Evolutionary conservation across 140 eudicot species (phyloP).

Genomic region (Anethum foeniculum): DNA sequence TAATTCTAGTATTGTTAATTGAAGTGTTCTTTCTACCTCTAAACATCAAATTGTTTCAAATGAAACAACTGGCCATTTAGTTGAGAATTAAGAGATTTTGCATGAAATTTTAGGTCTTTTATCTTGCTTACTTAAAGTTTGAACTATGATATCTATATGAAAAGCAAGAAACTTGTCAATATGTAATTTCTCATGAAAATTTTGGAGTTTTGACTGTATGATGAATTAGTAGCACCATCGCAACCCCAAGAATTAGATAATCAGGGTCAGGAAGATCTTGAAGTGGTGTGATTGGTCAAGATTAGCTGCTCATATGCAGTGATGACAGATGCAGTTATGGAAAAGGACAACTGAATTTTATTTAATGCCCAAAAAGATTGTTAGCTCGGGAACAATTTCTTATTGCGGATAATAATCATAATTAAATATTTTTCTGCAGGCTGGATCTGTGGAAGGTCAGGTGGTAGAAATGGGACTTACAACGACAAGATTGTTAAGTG

Average conservation of each 20-base stretch:
- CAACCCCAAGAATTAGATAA: background rate
- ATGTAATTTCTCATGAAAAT: background rate
- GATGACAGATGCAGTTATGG: background rate
- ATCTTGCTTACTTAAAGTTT: background rate
- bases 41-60: background rate
- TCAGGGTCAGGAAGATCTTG: background rate
- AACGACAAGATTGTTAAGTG: slow-evolving; percentile 62
- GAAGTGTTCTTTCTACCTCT: background rate
- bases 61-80: background rate
- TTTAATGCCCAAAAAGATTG: background rate
- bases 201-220: background rate
- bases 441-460: slow-evolving; percentile 96
- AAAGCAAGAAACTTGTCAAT: background rate
- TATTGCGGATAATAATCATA: background rate
- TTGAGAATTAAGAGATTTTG: background rate
- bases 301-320: background rate
- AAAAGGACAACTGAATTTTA: background rate
- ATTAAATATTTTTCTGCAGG: slow-evolving; percentile 39
- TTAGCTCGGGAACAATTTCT: background rate
- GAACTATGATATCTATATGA: background rate
- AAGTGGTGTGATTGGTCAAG: background rate
- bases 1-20: background rate
- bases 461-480: slow-evolving; percentile 92
- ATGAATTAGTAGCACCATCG: background rate
- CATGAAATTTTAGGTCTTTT: background rate